Evolutionary conservation across 2,329 filamentous ascomycete genomes (phyloP).

Genomic region (Graphiopsis chlorocephala): DNA sequence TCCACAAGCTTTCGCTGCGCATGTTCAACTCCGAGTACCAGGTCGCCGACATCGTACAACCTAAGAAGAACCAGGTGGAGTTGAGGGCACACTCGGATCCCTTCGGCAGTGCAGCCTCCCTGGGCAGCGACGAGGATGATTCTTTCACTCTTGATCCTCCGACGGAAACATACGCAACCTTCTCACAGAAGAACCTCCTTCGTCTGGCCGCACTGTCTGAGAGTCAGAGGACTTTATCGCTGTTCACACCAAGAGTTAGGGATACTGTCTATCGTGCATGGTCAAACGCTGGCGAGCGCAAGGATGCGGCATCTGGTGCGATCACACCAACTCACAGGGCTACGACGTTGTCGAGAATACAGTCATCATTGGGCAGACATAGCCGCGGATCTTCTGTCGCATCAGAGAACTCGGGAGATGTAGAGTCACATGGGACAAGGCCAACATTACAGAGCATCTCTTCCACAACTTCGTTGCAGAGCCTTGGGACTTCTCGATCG

Average conservation of each 20-base stretch:
- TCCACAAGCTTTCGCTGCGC: constrained; percentile 84
- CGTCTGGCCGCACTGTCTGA: constrained; percentile 79
- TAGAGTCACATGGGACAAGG: constrained; percentile 64
- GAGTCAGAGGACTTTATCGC: constrained; percentile 83
- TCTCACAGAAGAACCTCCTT: constrained; percentile 91
- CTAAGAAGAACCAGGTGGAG: constrained; percentile 47
- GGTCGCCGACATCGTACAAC: constrained; percentile 26
- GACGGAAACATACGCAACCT: constrained; percentile 80
- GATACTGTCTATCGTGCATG: constrained; percentile 92
- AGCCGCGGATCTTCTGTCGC: constrained; percentile 31
- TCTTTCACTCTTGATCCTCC: constrained; percentile 75
- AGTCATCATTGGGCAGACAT: constrained; percentile 59
- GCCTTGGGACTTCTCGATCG: constrained; percentile 58
- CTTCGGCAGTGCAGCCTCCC: constrained; percentile 50
- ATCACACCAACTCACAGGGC: constrained; percentile 42
- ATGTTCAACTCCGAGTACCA: constrained; percentile 85
- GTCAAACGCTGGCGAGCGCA: constrained; percentile 73
- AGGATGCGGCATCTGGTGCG: constrained; percentile 52
- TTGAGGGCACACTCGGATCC: constrained; percentile 31
- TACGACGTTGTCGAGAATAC: constrained; percentile 46
- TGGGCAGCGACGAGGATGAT: constrained; percentile 72
- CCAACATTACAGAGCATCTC: constrained; percentile 63
- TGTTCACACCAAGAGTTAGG: constrained; percentile 86
- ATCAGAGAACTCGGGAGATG: constrained; percentile 63
- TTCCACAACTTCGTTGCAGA: constrained; percentile 49